Evolutionary conservation across 176 grass and related monocot genomes (phyloP), one percentile per base, ranked within the genome.

Genomic region (Chloris gayana): DNA sequence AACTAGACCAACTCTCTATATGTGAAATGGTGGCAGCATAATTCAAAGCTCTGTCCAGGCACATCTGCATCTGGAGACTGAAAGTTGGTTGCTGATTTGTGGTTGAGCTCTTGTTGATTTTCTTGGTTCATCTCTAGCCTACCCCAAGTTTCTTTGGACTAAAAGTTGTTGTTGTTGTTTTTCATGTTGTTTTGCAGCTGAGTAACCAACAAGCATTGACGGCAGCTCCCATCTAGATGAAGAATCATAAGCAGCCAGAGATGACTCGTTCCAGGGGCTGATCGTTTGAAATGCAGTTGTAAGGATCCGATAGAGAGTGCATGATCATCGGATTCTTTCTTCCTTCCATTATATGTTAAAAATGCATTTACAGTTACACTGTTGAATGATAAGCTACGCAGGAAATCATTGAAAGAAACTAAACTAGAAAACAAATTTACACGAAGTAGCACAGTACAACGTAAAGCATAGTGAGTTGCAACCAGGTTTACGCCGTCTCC

Each of bases 351-450:
- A 64, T 89, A 85, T 50, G 79, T 85, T 78, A 76, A 57, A 24
- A 57, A 78, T 82, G 83, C 78, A 82, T 86, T 89, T 89, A 89
- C 88, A 89, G 83, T 82, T 86, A 89, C 88, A 89, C 50, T 74
- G 83, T 67, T 25, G 67, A 37, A 50, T 14, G 50, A 61, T 68
- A 86, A 32, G 73, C 67, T 78, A 76, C 26, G 64, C 51, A 31
- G 68, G 73, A 77, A 53, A 82, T 78, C 37, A 65, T 68, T 77
- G 45, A 82, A 67, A 77, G 64, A 63, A 81, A 77, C 72, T 85
- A 85, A 77, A 72, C 77, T 85, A 66, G 31, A 33, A 64, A 54
- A 47, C 39, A 77, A 77, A 77, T 82, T 82, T 89, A 85, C 88
- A 89, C 79, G 33, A 71, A 81, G 54, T 82, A 82, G 30, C 38